Base-by-base conservation (phyloP, 495 filamentous ascomycete genomes). In the Penicillium cataractarum region DNA sequence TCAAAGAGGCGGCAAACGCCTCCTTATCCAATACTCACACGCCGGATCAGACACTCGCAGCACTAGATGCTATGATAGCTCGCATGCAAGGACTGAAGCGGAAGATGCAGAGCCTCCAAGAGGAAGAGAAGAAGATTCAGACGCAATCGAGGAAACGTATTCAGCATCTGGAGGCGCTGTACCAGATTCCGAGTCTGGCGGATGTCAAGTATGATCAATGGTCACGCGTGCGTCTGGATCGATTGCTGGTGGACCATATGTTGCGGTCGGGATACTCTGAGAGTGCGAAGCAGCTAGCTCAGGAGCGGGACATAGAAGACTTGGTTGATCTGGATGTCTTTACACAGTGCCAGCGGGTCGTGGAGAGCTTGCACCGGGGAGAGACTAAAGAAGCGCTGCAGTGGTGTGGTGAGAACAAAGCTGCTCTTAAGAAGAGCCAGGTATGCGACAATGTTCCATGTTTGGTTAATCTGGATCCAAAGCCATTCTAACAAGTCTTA, bases 181-280 rank as follows among this genome's bases (percentile, higher is more conserved):
- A 93, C 65, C 74, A 83, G 61, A 91, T 98, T 62, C 86, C 89
- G 44, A 93, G 86, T 61, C 76, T 97, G 67, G 89, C 90, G 46
- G 96, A 98, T 77, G 92, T 96, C 58, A 92, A 92, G 65, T 99
- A 98, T 75, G 96, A 97, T 66, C 79, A 85, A 56, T 99, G 96
- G 96, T 91, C 90, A 42, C 83, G 89, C 39, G 81, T 85, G 12
- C 83, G 95, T 33, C 80, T 98, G 57, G 89, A 97, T 78, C 82
- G 96, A 26, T 78, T 98, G 42, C 72, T 99, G 50, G 91, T 96
- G 40, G 95, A 99, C 74, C 96, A 96, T 76, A 79, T 98, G 70
- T 76, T 97, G 46, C 84, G 95, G 27, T 87, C 87, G 57, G 94
- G 94, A 24, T 96, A 94, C 71, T 83, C 82, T 32, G 85, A 90